A percentile compares a stretch with the other conserved stretches of the same genome.
Conservation (phyloP, 2,329 filamentous ascomycete genomes). For the Fusarium sp. region DNA sequence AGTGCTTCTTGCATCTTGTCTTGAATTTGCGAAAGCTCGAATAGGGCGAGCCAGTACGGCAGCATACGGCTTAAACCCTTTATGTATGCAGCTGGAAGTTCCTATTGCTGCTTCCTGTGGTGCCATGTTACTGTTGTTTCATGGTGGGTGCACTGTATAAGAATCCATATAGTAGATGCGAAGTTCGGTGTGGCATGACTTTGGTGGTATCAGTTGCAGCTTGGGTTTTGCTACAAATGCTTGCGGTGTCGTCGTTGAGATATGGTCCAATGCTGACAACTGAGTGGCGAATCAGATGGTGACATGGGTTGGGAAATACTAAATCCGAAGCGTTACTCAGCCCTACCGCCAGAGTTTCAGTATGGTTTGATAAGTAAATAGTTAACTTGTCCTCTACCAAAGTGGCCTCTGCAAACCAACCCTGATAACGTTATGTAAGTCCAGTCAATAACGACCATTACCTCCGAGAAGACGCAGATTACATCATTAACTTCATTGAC, state of each 20-base stretch:
- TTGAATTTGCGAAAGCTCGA: not conserved
- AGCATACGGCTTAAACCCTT: too few relatives aligned
- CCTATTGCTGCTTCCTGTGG: not conserved
- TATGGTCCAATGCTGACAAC: not conserved
- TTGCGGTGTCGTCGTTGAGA: not conserved
- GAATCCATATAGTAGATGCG: not conserved
- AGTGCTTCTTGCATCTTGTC: too few relatives aligned
- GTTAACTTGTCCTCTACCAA: too few relatives aligned
- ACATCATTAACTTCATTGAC: too few relatives aligned
- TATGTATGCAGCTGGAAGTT: too few relatives aligned
- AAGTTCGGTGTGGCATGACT: not conserved
- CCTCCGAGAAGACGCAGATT: too few relatives aligned
- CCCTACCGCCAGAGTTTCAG: not conserved
- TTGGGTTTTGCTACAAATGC: not conserved
- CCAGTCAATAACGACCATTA: too few relatives aligned
- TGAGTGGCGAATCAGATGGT: not conserved
- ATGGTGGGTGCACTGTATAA: not conserved
- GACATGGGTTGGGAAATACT: conserved; percentile 5
- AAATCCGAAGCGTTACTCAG: not conserved
- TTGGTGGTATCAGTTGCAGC: not conserved
- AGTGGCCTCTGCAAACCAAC: too few relatives aligned
- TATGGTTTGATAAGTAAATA: too few relatives aligned
- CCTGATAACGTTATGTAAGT: too few relatives aligned
- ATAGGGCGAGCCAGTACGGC: too few relatives aligned
- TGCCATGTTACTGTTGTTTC: not conserved